Base-by-base conservation (phyloP, 1,139 yeast species). In the Kazachstania sp. region DNA sequence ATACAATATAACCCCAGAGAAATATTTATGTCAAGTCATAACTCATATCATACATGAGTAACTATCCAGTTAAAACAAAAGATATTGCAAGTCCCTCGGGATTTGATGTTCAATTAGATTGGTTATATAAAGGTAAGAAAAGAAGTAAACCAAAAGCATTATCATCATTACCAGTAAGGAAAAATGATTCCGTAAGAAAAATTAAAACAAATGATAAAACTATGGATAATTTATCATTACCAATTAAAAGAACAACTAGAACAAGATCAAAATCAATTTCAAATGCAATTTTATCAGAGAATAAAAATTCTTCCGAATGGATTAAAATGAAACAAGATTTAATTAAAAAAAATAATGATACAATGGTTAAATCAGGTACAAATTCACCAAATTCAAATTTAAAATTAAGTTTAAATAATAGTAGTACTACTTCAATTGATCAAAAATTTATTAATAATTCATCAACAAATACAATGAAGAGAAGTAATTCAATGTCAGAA, bases 101-200 rank as follows among this genome's bases (percentile, higher is more conserved):
- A 16, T 52, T 57, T 16, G 64, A 59, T 46, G 60, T 61, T 28
- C 58, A 60, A 26, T 52, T 60, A 12, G 65, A 60, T 41, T 61
- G 66, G 66, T 48, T 61, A 44, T 61, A 61, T 51, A 59, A 54
- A 47, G 62, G 61, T 15, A 57, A 54, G 46, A 50, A 45, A 19
- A 50, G 38, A 38, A 32, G 15, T 29, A 42, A 18, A 19, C 30
- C 39, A 19, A 42, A 35, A 19, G 42, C 26, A 7, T 13, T 39
- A 19, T 18, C 23, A 9, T 20, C 39, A n/a, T 42, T 32, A 41
- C 40, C 35, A 23, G 18, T 26, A 31, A 18, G 31, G 41, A 18
- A 28, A n/a, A 28, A 19, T 29, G 11, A 12, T 32, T 11, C 36
- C n/a, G n/a, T n/a, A 5, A 32, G 8, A 7, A 23, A 23, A 23